Percentiles rank a stretch among this genome's conserved stretches.
phyloP scores from a whole-genome alignment of 2,329 filamentous ascomycete species.

The Xylariaceae sp. region DNA sequence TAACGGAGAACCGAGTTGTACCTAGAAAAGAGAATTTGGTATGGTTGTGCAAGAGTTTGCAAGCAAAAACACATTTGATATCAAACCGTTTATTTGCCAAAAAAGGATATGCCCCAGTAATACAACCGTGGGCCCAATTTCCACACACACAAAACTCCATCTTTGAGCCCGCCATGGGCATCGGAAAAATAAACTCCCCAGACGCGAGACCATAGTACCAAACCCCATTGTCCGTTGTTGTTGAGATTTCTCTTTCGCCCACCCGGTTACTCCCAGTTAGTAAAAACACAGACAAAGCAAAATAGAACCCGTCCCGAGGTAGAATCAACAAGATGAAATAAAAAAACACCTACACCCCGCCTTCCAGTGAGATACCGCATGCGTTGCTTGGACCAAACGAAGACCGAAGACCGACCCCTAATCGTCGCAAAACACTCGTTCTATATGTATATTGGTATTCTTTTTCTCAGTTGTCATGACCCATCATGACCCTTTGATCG shows the following conservation, averaged over 20 bases:
- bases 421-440: slow-evolving; percentile 39
- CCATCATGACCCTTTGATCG: slow-evolving; percentile 44
- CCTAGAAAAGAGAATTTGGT: no score
- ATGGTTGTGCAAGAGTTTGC: no score
- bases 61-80: slow-evolving; percentile 20
- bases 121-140: slow-evolving; percentile 25
- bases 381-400: slow-evolving; percentile 36
- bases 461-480: slow-evolving; percentile 44
- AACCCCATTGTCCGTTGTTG: slow-evolving; percentile 26
- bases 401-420: slow-evolving; percentile 34
- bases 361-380: slow-evolving; percentile 23
- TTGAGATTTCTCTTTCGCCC: slow-evolving; percentile 30
- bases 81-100: slow-evolving; percentile 32
- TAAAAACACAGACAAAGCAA: no score
- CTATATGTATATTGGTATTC: slow-evolving; percentile 45
- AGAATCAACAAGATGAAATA: not conserved
- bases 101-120: slow-evolving; percentile 15
- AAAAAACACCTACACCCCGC: slow-evolving; percentile 22
- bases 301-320: slow-evolving; percentile 20
- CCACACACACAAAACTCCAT: slow-evolving; percentile 31
- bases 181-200: slow-evolving; percentile 22
- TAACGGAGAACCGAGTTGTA: slow-evolving; percentile 22
- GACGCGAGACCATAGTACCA: slow-evolving; percentile 27
- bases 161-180: slow-evolving; percentile 26
- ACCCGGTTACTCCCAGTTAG: slow-evolving; percentile 29